Evolutionary conservation across 768 basidiomycete species (phyloP).

Genomic region (Amanita fuliginea): DNA sequence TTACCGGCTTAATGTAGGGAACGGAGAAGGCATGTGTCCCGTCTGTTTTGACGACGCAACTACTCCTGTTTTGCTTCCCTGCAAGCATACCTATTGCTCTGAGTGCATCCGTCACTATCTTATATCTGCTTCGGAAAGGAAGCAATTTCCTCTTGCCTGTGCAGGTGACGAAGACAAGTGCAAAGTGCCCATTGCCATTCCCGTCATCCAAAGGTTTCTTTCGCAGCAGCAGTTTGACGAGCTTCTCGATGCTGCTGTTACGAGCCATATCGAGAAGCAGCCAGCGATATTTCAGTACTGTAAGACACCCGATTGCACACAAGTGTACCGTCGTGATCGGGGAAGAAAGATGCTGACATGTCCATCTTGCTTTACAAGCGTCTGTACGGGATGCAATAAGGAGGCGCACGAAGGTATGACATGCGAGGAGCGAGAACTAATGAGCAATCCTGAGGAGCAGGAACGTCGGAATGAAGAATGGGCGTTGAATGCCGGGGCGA

Average conservation of each 20-base stretch:
- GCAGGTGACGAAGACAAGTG: constrained; percentile 3
- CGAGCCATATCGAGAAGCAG: constrained; percentile 30
- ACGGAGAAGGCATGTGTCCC: constrained; percentile 1
- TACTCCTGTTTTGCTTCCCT: neutral
- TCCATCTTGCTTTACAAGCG: constrained; percentile 38
- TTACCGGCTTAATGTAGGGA: neutral
- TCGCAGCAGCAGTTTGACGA: constrained; percentile 28
- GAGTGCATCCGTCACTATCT: constrained; percentile 3
- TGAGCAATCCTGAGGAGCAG: constrained; percentile 26
- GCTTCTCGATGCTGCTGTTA: constrained; percentile 32
- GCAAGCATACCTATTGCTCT: constrained; percentile 5
- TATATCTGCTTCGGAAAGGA: neutral
- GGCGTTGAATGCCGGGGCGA: constrained; percentile 26
- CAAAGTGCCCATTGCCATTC: constrained; percentile 24
- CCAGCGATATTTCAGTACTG: constrained; percentile 38
- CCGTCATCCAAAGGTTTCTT: constrained; percentile 25
- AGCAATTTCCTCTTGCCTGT: constrained; percentile 4
- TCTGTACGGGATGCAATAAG: constrained; percentile 39
- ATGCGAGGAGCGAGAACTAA: constrained; percentile 26
- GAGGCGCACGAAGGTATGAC: constrained; percentile 41
- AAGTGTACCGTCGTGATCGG: constrained; percentile 26
- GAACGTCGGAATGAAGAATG: constrained; percentile 31
- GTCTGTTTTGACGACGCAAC: constrained; percentile 5
- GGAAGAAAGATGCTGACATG: constrained; percentile 26
- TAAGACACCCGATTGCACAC: constrained; percentile 43